These are phyloP conservation scores for Geosmithia flava DNA, from an alignment of 2,329 filamentous ascomycete genomes.

Conservation along the genomic window DNA sequence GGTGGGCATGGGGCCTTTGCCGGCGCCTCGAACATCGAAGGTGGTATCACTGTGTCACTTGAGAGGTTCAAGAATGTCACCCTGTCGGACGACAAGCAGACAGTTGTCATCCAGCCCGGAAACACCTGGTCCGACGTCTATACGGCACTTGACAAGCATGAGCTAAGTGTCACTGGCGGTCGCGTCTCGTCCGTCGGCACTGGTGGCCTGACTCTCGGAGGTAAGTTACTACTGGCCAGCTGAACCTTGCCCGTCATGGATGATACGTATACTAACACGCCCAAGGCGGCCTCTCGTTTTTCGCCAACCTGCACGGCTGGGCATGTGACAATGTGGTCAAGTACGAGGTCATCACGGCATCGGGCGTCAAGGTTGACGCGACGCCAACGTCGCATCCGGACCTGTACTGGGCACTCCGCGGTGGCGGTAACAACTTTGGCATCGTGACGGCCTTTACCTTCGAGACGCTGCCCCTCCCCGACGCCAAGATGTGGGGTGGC, in stretches of 20 bases:
- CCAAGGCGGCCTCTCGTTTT: conserved; percentile 7
- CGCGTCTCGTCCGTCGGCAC: conserved; percentile 24
- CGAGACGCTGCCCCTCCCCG: conserved; percentile 13
- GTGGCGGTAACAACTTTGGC: conserved; percentile 45
- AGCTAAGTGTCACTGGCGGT: conserved; percentile 23
- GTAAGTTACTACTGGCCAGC: conserved; percentile 3
- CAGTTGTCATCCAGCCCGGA: conserved; percentile 22
- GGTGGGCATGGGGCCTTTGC: conserved; percentile 31
- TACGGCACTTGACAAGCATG: conserved; percentile 14
- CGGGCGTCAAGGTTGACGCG: conserved; percentile 28
- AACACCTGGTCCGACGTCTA: conserved; percentile 26
- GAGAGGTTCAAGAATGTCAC: conserved; percentile 18
- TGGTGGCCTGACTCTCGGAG: conserved; percentile 23
- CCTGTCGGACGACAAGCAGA: conserved; percentile 14
- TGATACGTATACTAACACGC: background rate
- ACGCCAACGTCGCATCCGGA: conserved; percentile 28
- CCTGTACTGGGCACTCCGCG: conserved; percentile 44
- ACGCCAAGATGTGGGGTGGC: conserved; percentile 20
- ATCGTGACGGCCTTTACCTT: conserved; percentile 38
- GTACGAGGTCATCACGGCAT: conserved; percentile 29
- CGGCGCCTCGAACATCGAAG: conserved; percentile 21
- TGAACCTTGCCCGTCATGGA: background rate
- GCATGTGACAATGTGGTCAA: conserved; percentile 14
- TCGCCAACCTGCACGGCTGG: conserved; percentile 9
- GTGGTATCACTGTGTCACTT: conserved; percentile 22